phyloP scores from a whole-genome alignment of 495 filamentous ascomycete species.

The Annulohypoxylon moriforme region DNA sequence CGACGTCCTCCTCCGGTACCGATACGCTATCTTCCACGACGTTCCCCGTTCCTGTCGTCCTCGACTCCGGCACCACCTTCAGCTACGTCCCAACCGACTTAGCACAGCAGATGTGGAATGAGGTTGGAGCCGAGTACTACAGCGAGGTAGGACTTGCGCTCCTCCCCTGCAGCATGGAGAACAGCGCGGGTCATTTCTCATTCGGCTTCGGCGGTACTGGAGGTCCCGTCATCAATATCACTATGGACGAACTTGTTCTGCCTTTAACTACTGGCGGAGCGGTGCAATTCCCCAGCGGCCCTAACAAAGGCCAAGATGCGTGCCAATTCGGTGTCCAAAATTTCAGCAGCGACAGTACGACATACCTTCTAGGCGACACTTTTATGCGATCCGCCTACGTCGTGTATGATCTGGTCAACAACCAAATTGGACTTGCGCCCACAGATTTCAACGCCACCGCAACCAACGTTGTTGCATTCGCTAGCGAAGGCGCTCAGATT shows the following conservation, averaged over 20 bases:
- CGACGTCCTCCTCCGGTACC: conserved; percentile 57
- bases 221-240: conserved; percentile 74
- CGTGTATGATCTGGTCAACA: conserved; percentile 91
- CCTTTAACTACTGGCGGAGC: conserved; percentile 60
- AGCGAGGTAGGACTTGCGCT: conserved; percentile 63
- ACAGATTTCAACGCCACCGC: conserved; percentile 85
- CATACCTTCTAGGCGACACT: conserved; percentile 88
- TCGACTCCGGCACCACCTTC: conserved; percentile 91
- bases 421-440: conserved; percentile 85
- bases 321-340: conserved; percentile 85
- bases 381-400: conserved; percentile 94
- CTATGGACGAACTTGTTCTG: conserved; percentile 81
- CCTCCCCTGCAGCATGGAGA: conserved; percentile 75
- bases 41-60: conserved; percentile 73
- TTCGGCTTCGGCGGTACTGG: conserved; percentile 76
- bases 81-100: conserved; percentile 84
- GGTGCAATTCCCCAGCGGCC: conserved; percentile 53
- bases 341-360: conserved; percentile 64
- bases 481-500: conserved; percentile 60
- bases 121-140: conserved; percentile 70
- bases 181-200: conserved; percentile 71
- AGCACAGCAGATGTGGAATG: conserved; percentile 71
- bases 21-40: conserved; percentile 60
- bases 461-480: conserved; percentile 64
- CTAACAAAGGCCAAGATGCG: conserved; percentile 65